Conservation (phyloP, 2,329 filamentous ascomycete species). For the Fusarium multiceps region DNA sequence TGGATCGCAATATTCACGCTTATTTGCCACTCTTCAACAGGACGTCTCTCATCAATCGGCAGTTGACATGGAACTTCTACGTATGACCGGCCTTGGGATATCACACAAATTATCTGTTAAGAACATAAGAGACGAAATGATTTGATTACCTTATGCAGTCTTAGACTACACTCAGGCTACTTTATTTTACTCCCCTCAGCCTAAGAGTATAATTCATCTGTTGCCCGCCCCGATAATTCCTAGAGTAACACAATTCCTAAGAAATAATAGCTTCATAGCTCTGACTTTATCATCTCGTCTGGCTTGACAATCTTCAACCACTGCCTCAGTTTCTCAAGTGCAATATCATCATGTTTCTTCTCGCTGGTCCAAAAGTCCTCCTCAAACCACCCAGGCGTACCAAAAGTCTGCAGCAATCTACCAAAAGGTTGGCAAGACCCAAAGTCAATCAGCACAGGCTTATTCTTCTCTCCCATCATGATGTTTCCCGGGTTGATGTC, state of each 20-base stretch:
- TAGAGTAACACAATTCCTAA: fast-evolving
- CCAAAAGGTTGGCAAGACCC: background rate
- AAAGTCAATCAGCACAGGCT: background rate
- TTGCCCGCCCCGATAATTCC: too few species aligned
- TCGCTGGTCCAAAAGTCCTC: background rate
- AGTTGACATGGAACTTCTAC: background rate
- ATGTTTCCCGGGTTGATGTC: background rate
- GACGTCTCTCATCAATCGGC: background rate
- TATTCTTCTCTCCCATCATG: background rate
- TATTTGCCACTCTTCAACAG: conserved; percentile 12
- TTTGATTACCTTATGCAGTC: too few species aligned
- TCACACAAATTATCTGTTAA: fast-evolving
- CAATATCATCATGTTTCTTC: background rate
- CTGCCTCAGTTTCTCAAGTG: background rate
- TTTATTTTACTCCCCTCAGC: too few species aligned
- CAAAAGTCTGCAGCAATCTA: background rate
- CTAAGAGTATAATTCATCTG: too few species aligned
- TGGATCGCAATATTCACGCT: conserved; percentile 23
- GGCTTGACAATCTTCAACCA: background rate
- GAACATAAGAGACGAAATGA: too few species aligned
- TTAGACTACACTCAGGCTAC: too few species aligned
- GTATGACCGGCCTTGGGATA: too few species aligned
- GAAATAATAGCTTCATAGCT: background rate
- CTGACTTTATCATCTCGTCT: background rate
- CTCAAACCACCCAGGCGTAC: background rate